Evolutionary conservation across 768 basidiomycete genomes (phyloP).

Genomic region (Cystobasidium tubakii): DNA sequence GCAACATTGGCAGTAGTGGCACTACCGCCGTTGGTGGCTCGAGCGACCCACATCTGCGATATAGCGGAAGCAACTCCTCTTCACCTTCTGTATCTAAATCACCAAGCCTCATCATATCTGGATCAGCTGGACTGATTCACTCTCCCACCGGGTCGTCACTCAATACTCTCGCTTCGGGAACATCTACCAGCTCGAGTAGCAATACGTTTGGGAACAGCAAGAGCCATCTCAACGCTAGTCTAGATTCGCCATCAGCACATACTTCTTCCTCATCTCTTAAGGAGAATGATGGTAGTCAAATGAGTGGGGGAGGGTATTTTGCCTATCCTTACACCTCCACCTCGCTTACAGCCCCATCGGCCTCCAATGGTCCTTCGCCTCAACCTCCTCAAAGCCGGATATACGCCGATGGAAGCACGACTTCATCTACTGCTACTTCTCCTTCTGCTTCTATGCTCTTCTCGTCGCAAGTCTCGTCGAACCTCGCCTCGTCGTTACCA

Average conservation of each 20-base stretch:
- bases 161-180: conserved; percentile 5
- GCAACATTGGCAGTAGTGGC: neutral
- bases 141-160: neutral
- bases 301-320: conserved; percentile 3
- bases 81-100: neutral
- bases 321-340: conserved; percentile 15
- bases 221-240: neutral
- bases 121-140: neutral
- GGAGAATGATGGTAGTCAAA: neutral
- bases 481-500: neutral
- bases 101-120: neutral
- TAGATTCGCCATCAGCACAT: neutral
- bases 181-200: neutral
- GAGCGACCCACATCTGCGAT: neutral
- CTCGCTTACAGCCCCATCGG: neutral
- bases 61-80: neutral
- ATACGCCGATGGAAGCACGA: neutral
- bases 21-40: neutral
- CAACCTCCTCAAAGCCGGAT: neutral
- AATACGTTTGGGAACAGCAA: neutral
- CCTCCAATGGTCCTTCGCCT: conserved; percentile 1
- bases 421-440: conserved; percentile 4
- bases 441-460: conserved; percentile 6
- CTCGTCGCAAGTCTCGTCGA: neutral
- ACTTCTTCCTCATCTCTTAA: neutral